These are phyloP conservation scores for Fomitiporia mediterranea DNA, from an alignment of 1,284 basidiomycete species.

Conservation along the genomic window DNA sequence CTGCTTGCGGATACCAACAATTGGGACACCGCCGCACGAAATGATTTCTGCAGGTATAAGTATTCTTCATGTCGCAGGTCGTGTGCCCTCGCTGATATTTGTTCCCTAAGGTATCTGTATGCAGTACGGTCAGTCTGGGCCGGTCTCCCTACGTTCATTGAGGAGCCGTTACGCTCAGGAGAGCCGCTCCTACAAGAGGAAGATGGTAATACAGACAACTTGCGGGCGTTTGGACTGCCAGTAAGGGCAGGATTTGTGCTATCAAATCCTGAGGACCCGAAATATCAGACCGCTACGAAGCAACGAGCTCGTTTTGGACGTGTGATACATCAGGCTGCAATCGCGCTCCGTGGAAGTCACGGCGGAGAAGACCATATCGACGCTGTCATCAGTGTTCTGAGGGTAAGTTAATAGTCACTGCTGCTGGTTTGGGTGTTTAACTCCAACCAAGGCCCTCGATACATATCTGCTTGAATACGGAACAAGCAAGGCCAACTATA, in stretches of 20 bases:
- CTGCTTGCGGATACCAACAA: conserved; percentile 52
- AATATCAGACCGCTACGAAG: conserved; percentile 61
- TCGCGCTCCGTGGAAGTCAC: conserved; percentile 52
- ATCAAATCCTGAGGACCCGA: conserved; percentile 68
- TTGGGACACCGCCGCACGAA: conserved; percentile 76
- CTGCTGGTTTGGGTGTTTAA: neutral
- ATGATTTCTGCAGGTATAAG: conserved; percentile 88
- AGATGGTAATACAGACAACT: conserved; percentile 59
- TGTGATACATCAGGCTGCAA: conserved; percentile 67
- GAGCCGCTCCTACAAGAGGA: conserved; percentile 56
- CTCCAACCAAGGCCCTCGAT: conserved; percentile 60
- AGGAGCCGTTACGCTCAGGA: conserved; percentile 51
- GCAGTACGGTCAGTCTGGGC: conserved; percentile 65
- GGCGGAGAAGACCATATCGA: conserved; percentile 90
- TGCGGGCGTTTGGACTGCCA: conserved; percentile 50
- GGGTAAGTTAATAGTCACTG: neutral
- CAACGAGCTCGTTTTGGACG: conserved; percentile 69
- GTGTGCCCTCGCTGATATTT: neutral
- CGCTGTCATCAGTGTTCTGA: conserved; percentile 60
- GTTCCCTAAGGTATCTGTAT: conserved; percentile 49
- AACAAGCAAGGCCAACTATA: conserved; percentile 53
- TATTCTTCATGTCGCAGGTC: conserved; percentile 6
- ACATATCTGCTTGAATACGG: conserved; percentile 74
- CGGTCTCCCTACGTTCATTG: conserved; percentile 65
- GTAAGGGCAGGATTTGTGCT: conserved; percentile 76